phyloP scores from a whole-genome alignment of 371 early-diverging fungal species.

The Rhizomucor pusillus region DNA sequence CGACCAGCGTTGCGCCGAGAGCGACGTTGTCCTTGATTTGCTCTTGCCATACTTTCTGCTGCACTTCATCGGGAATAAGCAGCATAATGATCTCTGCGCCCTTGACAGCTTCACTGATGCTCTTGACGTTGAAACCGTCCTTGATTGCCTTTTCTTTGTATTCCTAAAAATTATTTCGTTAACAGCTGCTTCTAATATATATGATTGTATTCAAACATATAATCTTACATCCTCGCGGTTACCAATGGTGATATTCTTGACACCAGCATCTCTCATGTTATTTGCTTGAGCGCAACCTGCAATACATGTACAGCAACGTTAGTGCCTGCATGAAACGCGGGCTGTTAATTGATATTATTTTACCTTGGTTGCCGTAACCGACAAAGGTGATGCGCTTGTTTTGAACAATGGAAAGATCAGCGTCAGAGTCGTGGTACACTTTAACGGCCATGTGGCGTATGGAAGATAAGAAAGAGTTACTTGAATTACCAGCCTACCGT shows the following conservation, averaged over 20 bases:
- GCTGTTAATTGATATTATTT: not conserved
- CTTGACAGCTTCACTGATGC: conserved; percentile 22
- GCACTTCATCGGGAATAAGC: conserved; percentile 30
- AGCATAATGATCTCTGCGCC: conserved; percentile 22
- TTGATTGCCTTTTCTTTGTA: conserved; percentile 23
- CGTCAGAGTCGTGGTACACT: conserved; percentile 19
- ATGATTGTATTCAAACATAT: not conserved
- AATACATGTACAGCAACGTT: no score
- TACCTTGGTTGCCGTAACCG: conserved; percentile 30
- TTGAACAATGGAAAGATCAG: conserved; percentile 26
- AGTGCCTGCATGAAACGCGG: no score
- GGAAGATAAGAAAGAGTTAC: no score
- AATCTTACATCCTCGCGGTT: conserved; percentile 22
- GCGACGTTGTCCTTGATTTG: conserved; percentile 20
- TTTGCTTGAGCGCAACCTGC: conserved; percentile 22
- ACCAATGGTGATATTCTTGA: conserved; percentile 23
- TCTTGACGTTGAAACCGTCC: conserved; percentile 15
- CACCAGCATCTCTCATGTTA: conserved; percentile 26
- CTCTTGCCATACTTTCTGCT: conserved; percentile 25
- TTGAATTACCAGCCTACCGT: no score
- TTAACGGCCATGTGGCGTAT: conserved; percentile 12
- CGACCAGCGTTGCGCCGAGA: conserved; percentile 18
- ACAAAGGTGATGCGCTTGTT: conserved; percentile 29
- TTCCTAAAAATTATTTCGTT: conserved; percentile 9
- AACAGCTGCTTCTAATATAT: not conserved